phyloP scores from a whole-genome alignment of 1,139 yeast species.

The Pichia cactophila region DNA sequence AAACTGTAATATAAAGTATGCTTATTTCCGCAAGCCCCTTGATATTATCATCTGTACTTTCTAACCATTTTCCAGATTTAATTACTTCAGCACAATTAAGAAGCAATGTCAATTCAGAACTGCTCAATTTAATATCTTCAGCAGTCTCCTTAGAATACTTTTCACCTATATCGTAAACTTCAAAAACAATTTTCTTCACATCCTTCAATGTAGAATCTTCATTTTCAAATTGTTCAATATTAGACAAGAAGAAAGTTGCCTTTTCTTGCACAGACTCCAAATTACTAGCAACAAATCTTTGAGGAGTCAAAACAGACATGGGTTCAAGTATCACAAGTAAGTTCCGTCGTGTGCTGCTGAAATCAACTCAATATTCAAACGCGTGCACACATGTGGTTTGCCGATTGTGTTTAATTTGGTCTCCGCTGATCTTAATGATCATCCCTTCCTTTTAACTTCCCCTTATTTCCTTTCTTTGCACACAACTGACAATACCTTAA shows the following conservation, averaged over 20 bases:
- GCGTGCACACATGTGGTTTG: neutral
- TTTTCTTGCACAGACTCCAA: slow-evolving; percentile 2
- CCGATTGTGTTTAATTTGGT: neutral
- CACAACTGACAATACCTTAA: neutral
- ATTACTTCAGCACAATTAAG: neutral
- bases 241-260: slow-evolving; percentile 4
- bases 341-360: too few relatives aligned
- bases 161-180: slow-evolving; percentile 2
- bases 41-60: neutral
- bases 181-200: slow-evolving; percentile 2
- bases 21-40: slow-evolving; percentile 1
- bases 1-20: slow-evolving; percentile 2
- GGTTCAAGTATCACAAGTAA: neutral
- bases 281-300: slow-evolving; percentile 2
- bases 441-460: neutral
- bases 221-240: slow-evolving; percentile 1
- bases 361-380: neutral
- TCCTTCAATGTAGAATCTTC: neutral
- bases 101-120: neutral
- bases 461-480: neutral
- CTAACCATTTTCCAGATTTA: neutral
- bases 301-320: slow-evolving; percentile 7
- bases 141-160: neutral
- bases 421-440: neutral
- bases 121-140: neutral